Percentiles rank a stretch among this genome's conserved stretches.
Conservation (phyloP, 2,329 filamentous ascomycete genomes). For the Sporothrix brasiliensis region DNA sequence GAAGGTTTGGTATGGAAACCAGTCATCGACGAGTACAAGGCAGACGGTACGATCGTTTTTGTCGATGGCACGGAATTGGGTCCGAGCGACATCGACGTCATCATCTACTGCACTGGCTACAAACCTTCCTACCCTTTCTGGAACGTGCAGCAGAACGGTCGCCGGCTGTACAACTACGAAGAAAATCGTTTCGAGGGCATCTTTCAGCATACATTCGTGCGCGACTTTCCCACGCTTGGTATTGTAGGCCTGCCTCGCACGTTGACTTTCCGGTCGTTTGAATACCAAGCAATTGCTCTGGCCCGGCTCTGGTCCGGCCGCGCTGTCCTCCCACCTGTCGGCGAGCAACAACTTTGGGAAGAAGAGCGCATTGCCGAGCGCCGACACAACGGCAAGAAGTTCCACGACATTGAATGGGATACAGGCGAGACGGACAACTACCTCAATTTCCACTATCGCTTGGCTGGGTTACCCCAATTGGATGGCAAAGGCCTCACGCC, state of each 20-base stretch:
- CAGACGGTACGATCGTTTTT: slow-evolving; percentile 49
- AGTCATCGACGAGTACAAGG: slow-evolving; percentile 53
- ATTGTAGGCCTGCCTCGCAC: slow-evolving; percentile 57
- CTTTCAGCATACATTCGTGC: slow-evolving; percentile 58
- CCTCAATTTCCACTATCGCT: slow-evolving; percentile 50
- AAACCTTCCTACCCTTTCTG: slow-evolving; percentile 81
- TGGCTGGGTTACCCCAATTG: slow-evolving; percentile 55
- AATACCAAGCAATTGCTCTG: slow-evolving; percentile 47
- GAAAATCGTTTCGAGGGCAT: slow-evolving; percentile 48
- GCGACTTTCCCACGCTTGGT: slow-evolving; percentile 51
- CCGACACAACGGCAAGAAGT: slow-evolving; percentile 45
- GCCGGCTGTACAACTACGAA: slow-evolving; percentile 55
- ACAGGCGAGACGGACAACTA: slow-evolving; percentile 54
- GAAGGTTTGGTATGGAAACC: slow-evolving; percentile 64
- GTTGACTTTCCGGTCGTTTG: slow-evolving; percentile 46
- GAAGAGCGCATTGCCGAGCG: slow-evolving; percentile 42
- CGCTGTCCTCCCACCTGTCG: slow-evolving; percentile 47
- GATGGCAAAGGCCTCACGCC: slow-evolving; percentile 52
- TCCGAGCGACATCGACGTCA: slow-evolving; percentile 64
- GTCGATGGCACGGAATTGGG: slow-evolving; percentile 62
- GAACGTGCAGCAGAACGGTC: slow-evolving; percentile 52
- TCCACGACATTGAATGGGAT: slow-evolving; percentile 59
- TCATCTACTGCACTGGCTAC: slow-evolving; percentile 89
- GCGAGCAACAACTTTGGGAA: slow-evolving; percentile 54
- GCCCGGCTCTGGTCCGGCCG: slow-evolving; percentile 44